These are phyloP conservation scores for Aspergillus asperescens DNA, from an alignment of 495 filamentous ascomycete genomes.

Conservation along the genomic window DNA sequence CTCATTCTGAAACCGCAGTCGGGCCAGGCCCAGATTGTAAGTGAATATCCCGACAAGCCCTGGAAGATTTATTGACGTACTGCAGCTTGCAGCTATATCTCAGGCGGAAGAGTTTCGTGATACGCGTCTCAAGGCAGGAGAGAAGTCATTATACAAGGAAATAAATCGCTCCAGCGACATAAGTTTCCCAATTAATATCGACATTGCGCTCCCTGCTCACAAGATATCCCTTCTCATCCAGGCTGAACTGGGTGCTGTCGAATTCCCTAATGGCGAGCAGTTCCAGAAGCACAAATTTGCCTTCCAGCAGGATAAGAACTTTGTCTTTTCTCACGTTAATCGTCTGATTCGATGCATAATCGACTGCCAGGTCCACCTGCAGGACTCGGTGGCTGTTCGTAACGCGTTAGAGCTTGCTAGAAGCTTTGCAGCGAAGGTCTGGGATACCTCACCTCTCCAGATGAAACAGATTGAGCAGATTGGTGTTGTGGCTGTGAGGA, in stretches of 20 bases:
- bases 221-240: conserved; percentile 89
- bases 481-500: conserved; percentile 70
- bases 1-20: conserved; percentile 57
- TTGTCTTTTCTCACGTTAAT: conserved; percentile 69
- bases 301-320: conserved; percentile 60
- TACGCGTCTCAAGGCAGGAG: conserved; percentile 65
- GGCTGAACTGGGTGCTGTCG: conserved; percentile 67
- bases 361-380: conserved; percentile 68
- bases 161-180: conserved; percentile 71
- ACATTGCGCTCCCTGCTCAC: conserved; percentile 63
- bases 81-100: conserved; percentile 57
- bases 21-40: conserved; percentile 66
- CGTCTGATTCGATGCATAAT: conserved; percentile 78
- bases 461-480: conserved; percentile 84
- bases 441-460: conserved; percentile 81
- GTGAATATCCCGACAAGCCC: conserved; percentile 19
- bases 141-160: conserved; percentile 73
- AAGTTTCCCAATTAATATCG: conserved; percentile 75
- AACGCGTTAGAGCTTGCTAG: conserved; percentile 75
- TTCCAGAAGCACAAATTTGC: conserved; percentile 55
- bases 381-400: conserved; percentile 60
- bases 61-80: conserved; percentile 27
- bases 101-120: conserved; percentile 77
- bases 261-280: conserved; percentile 61
- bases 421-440: conserved; percentile 71